Evolutionary conservation across 192 early-diverging fungal genomes (phyloP), one percentile per base, ranked within the genome.

Genomic region (Rhizophagus clarus): DNA sequence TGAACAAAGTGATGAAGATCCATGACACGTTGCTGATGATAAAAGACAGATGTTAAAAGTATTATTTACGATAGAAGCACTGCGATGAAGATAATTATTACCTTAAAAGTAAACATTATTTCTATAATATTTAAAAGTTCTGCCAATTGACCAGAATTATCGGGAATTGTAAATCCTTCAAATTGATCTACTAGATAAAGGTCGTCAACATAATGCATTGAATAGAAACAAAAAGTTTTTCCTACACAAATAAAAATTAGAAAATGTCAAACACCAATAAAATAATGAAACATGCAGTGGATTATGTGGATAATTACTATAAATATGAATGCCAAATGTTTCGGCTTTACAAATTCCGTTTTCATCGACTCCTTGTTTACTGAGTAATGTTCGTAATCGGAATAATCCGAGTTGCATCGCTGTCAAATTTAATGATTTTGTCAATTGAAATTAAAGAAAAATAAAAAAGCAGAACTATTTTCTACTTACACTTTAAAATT

Each of bases 401-500:
- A 31, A 67, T 26, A 67, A 32, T 67, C 64, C 29, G 12, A 67
- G 29, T 67, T 67, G 29, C 64, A 67, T 67, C 10, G 29, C 64
- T 67, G 64, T 67, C 29, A 67, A 47, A 67, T 67, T 67, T 67
- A 67, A 67, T 66, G 64, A 66, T 67, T 67, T 67, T 32, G 29
- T 67, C 15, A 67, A 32, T 67, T 32, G 45, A 47, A 47, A 47
- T 47, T 47, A 47, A 47, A 67, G 28, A 29, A 29, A 67, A 29
- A 67, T 31, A 31, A 67, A 67, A 67, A 67, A 31, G 12, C 64
- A 67, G 29, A 24, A 15, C 28, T 29, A 67, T 31, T 32, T 67
- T 29, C 29, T 67, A 67, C 64, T 67, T 67, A 67, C 31, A 67
- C 64, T 67, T 67, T 67, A 67, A 67, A 67, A 67, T 67, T 67